Evolutionary conservation across 1,139 yeast genomes (phyloP), one percentile per base, ranked within the genome.

Genomic region (Zygoascus sp.): DNA sequence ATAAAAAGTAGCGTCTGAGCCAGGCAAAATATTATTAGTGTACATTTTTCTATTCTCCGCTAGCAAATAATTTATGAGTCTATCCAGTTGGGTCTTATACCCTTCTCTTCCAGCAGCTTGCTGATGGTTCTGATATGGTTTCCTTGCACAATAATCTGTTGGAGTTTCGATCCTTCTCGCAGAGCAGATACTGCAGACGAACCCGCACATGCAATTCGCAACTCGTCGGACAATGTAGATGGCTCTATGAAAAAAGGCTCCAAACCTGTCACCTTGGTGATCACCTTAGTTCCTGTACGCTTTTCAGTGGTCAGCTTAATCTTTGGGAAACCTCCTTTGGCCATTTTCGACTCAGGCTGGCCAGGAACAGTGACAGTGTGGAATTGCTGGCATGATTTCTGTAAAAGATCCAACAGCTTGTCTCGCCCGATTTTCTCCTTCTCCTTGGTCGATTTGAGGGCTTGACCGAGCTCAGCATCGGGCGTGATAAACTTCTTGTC

Each of bases 91-190:
- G 74, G 63, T 20, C 85, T 82, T 16, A 92, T 67, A 0, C 97
- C 96, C 47, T 72, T 69, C 52, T 80, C 75, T 27, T 74, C 75
- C 50, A 90, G 68, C 32, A 82, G 63, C 3, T 80, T 81, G 16
- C 73, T 69, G 11, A 86, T 78, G 1, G 76, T 65, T 44, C 77
- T 75, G 13, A 83, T 81, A 61, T 92, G 97, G 2, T 94, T 87
- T 0, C 98, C 98, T 65, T 92, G 97, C 2, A 92, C 95, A 43
- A 80, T 74, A 1, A 90, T 89, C 56, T 86, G 95, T 22, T 72
- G 66, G 6, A 75, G 60, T 21, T 76, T 79, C 9, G 59, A 49
- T 2, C 66, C 67, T 38, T 63, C 67, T 38, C 50, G 54, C 15
- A 60, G 52, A 2, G 85, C 82, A 44, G 76, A 74, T 13, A 87